Base-by-base conservation (phyloP, 2,329 filamentous ascomycete genomes). In the Rutstroemia sp. region DNA sequence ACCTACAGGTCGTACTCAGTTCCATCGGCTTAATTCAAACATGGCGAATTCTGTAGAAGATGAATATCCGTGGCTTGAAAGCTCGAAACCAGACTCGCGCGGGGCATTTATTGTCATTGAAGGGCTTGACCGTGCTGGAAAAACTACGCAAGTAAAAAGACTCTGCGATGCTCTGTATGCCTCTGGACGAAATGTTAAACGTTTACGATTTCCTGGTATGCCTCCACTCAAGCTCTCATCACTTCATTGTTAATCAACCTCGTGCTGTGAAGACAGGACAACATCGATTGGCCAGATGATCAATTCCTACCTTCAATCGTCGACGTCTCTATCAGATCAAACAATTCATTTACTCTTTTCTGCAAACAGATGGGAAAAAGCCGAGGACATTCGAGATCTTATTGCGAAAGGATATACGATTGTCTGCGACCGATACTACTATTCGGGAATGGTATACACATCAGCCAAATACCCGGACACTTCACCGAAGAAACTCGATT, bases 371-470 rank as follows among this genome's bases (percentile, higher is more conserved):
- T 89, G 86, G 86, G 86, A 90, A 56, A 66, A 67, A 49, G 61
- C 65, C 1, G 16, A 52, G 19, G 53, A 73, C 50, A 85, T 86
- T 47, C 67, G 75, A 18, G 56, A 72, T 1, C 74, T 81, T 5
- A 71, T 96, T 5, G 73, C 76, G 0, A 71, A 76, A 1, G 92
- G 92, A 8, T 85, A 79, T 19, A 94, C 83, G 0, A 79, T 99
- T 34, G 77, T 99, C 41, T 85, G 92, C 63, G 94, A 99, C 72
- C 85, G 94, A 49, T 99, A 97, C 75, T 95, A 95, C 70, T 92
- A 96, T 75, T 94, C 88, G 19, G 94, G 94, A 54, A 88, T 92
- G 57, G 90, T 96, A 50, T 99, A 97, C 75, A 90, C 86, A 23
- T 90, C 90, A 0, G 92, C 94, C 3, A 97, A 97, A 70, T 77